phyloP scores from a whole-genome alignment of 75 land plant genomes.

The Adiantum capillusveneris region DNA sequence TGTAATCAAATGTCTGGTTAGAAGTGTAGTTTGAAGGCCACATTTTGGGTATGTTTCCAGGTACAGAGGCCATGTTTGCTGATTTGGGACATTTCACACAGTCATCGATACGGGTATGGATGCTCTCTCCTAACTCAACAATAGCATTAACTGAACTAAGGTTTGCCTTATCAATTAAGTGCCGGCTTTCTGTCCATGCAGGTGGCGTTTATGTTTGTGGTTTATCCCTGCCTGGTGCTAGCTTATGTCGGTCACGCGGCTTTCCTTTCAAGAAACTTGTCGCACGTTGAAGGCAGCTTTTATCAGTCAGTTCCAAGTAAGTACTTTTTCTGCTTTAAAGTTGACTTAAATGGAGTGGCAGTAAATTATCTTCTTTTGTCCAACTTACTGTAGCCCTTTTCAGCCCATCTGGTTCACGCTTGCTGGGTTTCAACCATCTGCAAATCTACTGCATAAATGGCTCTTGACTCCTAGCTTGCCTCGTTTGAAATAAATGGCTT shows the following conservation, averaged over 20 bases:
- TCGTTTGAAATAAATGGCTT: no score
- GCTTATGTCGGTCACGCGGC: constrained; percentile 83
- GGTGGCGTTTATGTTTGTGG: constrained; percentile 63
- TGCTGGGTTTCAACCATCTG: no score
- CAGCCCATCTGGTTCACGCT: no score
- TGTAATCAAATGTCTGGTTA: constrained; percentile 55
- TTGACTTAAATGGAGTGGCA: no score
- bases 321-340: no score
- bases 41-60: constrained; percentile 26
- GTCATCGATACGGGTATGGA: constrained; percentile 45
- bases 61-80: constrained; percentile 84
- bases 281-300: constrained; percentile 15
- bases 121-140: no score
- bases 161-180: no score
- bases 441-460: no score
- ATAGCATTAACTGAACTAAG: no score
- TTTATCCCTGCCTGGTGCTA: constrained; percentile 58
- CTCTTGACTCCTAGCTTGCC: no score
- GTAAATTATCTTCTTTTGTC: no score
- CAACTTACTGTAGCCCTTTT: no score
- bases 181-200: constrained; percentile 19
- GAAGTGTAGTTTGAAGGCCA: not conserved
- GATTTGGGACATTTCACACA: constrained; percentile 75
- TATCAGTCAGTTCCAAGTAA: constrained; percentile 29
- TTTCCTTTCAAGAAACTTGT: constrained; percentile 46